Evolutionary conservation across 2,329 filamentous ascomycete species (phyloP).

Genomic region (Neofusicoccum ribis): DNA sequence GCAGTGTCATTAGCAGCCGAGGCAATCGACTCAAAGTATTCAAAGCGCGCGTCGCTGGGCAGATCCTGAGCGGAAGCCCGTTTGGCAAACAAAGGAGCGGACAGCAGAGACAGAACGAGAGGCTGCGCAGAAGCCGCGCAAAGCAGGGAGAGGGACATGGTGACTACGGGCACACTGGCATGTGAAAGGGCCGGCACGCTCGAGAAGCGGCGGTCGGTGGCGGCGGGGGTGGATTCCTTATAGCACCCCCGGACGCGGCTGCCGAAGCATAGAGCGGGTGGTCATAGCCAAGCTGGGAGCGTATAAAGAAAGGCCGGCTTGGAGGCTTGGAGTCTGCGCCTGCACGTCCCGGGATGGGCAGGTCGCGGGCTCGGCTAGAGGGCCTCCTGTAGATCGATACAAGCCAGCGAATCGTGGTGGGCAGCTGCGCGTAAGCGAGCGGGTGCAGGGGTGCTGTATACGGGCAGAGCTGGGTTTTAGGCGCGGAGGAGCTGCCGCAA

Average conservation of each 20-base stretch:
- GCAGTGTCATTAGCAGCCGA: background rate
- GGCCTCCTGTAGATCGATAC: constrained; percentile 10
- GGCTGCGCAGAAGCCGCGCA: constrained; percentile 14
- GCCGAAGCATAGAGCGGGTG: background rate
- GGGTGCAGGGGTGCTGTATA: background rate
- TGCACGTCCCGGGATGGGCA: background rate
- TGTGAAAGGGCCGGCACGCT: background rate
- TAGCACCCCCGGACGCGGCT: background rate
- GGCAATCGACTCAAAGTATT: background rate
- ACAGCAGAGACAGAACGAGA: constrained; percentile 8
- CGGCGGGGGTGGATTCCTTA: background rate
- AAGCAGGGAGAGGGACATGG: constrained; percentile 7
- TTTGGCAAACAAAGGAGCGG: background rate
- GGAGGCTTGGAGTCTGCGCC: background rate
- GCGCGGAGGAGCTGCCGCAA: too few species aligned
- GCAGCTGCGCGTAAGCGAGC: background rate
- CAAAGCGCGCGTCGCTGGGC: background rate
- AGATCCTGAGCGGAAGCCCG: background rate
- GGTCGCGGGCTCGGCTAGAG: constrained; percentile 1
- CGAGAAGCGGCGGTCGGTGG: background rate
- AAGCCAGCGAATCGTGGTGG: background rate
- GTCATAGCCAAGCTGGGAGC: background rate
- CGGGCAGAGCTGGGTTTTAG: background rate
- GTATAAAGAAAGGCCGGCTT: constrained; percentile 10
- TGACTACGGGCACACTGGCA: background rate